These are phyloP conservation scores for Fomitopsis pulvina DNA, from an alignment of 768 basidiomycete species.

Conservation along the genomic window DNA sequence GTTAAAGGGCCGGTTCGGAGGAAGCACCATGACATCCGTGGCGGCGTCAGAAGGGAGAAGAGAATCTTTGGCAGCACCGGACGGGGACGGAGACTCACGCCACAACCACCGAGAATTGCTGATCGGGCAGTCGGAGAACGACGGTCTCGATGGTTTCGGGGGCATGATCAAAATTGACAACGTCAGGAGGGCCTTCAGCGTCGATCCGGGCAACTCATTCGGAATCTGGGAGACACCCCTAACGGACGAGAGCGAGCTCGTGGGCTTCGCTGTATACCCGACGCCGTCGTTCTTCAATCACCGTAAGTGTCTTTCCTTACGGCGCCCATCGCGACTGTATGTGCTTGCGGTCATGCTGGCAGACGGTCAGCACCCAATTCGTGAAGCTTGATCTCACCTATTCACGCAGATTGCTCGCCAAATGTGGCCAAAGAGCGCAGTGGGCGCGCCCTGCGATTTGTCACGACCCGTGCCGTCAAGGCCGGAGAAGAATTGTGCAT, in stretches of 20 bases:
- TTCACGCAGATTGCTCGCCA: conserved; percentile 41
- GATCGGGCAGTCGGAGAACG: conserved; percentile 20
- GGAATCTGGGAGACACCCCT: conserved; percentile 56
- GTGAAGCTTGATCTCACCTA: conserved; percentile 11
- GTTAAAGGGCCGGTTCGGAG: conserved; percentile 23
- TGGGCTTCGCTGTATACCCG: conserved; percentile 59
- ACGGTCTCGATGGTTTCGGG: conserved; percentile 20
- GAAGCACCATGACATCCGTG: background rate
- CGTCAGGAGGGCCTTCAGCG: conserved; percentile 47
- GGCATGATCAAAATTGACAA: conserved; percentile 33
- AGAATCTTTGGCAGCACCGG: background rate
- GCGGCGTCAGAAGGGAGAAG: background rate
- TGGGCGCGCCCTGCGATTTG: conserved; percentile 41
- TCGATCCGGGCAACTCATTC: conserved; percentile 63
- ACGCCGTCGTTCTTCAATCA: conserved; percentile 67
- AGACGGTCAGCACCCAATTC: background rate
- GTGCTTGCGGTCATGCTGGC: too few species aligned
- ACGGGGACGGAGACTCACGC: background rate
- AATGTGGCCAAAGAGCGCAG: conserved; percentile 41
- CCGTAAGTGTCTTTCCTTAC: conserved; percentile 31
- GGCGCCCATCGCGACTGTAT: background rate
- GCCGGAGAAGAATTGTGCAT: conserved; percentile 54
- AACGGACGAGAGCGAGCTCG: conserved; percentile 39
- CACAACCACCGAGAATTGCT: conserved; percentile 17
- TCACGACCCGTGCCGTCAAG: conserved; percentile 34